These are phyloP conservation scores for Debaryomycetaceae sp. DNA, from an alignment of 1,139 yeast species.

Conservation along the genomic window DNA sequence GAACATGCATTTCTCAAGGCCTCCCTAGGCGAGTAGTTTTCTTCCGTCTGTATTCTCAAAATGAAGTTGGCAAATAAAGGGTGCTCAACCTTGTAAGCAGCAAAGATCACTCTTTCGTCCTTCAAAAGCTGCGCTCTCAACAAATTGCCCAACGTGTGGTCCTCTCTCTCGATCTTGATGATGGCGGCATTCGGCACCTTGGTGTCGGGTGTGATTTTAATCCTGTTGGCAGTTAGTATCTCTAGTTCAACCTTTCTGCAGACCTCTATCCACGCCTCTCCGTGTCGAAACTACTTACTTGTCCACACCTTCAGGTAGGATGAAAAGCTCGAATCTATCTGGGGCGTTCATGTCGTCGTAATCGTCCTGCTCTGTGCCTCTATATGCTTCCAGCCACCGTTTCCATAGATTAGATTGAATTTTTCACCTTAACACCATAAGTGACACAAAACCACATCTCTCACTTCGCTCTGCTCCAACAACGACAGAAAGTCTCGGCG, in stretches of 20 bases:
- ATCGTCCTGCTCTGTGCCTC: not conserved
- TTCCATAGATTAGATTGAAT: not conserved
- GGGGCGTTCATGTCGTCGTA: conserved; percentile 84
- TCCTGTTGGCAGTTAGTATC: conserved; percentile 28
- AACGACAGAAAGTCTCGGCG: no score
- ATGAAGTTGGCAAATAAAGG: conserved; percentile 94
- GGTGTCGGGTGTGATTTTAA: conserved; percentile 88
- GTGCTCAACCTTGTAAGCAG: conserved; percentile 96
- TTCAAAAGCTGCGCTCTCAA: conserved; percentile 81
- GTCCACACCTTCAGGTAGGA: conserved; percentile 96
- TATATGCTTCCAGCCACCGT: not conserved
- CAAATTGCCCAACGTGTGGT: conserved; percentile 91
- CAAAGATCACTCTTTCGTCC: conserved; percentile 85
- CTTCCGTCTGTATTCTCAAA: conserved; percentile 92
- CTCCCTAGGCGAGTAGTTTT: conserved; percentile 86
- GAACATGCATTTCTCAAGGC: conserved; percentile 90
- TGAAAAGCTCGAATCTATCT: conserved; percentile 93
- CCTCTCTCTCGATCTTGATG: conserved; percentile 92
- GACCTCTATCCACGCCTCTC: no score
- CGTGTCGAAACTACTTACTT: conserved; percentile 58
- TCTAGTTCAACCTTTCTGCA: no score
- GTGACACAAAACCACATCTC: not conserved
- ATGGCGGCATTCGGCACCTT: conserved; percentile 95
- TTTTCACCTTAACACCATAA: not conserved
- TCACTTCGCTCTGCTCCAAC: no score